Evolutionary conservation across 192 early-diverging fungal species (phyloP).

Genomic region (Dissophora globulifera): DNA sequence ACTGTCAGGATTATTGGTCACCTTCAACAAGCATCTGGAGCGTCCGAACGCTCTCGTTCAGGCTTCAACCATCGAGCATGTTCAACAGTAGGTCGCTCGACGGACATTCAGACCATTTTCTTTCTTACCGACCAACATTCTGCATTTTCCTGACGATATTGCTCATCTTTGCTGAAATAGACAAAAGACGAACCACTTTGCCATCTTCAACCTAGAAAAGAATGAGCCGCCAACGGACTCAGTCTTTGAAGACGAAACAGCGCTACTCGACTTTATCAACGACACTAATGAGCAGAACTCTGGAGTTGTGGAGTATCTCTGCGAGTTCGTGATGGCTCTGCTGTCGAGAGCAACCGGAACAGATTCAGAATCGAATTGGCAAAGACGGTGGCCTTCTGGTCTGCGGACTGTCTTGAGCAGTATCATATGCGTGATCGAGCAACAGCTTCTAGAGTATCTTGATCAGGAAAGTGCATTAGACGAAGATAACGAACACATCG

Average conservation of each 20-base stretch:
- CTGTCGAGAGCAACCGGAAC: constrained; percentile 4
- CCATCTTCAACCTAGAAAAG: constrained; percentile 36
- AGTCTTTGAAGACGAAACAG: constrained; percentile 8
- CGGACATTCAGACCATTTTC: not conserved
- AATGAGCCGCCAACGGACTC: not conserved
- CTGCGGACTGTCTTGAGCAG: constrained; percentile 3
- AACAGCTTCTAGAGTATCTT: constrained; percentile 36
- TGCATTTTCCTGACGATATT: not conserved
- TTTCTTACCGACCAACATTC: too few species aligned
- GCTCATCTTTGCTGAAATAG: constrained; percentile 5
- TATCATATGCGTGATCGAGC: constrained; percentile 13
- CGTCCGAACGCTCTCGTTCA: constrained; percentile 38
- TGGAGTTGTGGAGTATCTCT: constrained; percentile 34
- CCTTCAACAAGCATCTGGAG: constrained; percentile 48
- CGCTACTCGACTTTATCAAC: constrained; percentile 21
- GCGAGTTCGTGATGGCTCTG: constrained; percentile 15
- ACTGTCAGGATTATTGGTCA: constrained; percentile 13
- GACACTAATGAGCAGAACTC: constrained; percentile 34
- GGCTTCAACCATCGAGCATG: constrained; percentile 33
- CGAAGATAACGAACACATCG: not conserved
- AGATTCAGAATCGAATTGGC: constrained; percentile 19
- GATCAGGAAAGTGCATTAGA: constrained; percentile 3
- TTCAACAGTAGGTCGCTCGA: constrained; percentile 52
- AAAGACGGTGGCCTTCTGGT: constrained; percentile 26
- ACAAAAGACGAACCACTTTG: constrained; percentile 51